Conservation (phyloP, 495 filamentous ascomycete species). For the Hypoxylon intermedium region DNA sequence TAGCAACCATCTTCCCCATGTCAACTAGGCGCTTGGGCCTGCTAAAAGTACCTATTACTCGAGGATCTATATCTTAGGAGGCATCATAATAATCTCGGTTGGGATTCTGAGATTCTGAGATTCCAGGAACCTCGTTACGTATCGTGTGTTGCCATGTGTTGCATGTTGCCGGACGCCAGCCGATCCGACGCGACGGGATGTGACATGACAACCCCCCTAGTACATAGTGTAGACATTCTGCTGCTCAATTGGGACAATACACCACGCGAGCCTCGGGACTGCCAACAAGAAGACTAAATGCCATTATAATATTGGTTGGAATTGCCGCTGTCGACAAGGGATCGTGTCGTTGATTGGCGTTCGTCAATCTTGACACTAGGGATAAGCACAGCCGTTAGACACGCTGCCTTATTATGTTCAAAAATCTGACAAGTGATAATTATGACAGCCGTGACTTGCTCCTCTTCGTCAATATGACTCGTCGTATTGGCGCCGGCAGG, state of each 20-base stretch:
- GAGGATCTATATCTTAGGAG: no score
- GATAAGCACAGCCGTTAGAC: no score
- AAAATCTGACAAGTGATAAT: no score
- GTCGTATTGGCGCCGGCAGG: conserved; percentile 17
- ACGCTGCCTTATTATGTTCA: no score
- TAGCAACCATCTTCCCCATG: no score
- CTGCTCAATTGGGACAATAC: not conserved
- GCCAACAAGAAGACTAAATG: no score
- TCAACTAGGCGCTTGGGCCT: no score
- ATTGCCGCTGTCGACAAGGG: not conserved
- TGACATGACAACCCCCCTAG: not conserved
- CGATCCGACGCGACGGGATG: not conserved
- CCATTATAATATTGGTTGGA: not conserved
- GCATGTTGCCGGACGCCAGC: conserved; percentile 7
- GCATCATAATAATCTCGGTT: not conserved
- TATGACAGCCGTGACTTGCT: conserved; percentile 3
- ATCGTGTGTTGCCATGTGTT: not conserved
- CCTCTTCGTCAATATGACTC: conserved; percentile 17
- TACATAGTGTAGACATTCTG: not conserved
- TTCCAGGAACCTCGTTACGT: conserved; percentile 9
- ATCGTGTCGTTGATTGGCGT: conserved; percentile 5
- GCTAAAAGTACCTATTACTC: no score
- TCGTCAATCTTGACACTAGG: conserved; percentile 15
- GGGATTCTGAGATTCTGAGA: not conserved
- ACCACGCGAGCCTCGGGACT: not conserved